A percentile compares a stretch with the other conserved stretches of the same genome.
Conservation (phyloP, 331 rosid species). For the Phaseolus coccineus region DNA sequence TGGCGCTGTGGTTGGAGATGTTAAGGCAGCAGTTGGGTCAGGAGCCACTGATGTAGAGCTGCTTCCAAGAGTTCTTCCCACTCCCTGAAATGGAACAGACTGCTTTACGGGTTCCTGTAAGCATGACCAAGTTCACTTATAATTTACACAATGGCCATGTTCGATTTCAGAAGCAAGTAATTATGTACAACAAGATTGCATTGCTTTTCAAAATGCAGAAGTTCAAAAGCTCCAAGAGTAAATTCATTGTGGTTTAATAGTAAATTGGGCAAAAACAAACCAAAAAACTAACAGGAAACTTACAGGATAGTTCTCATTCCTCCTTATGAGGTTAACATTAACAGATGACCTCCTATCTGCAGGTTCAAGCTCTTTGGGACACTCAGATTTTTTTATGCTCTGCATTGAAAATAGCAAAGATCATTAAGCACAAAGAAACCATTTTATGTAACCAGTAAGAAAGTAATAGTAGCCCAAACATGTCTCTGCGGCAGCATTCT, state of each 20-base stretch:
- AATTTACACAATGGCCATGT: constrained; percentile 4
- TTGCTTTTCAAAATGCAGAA: constrained; percentile 18
- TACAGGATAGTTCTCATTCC: constrained; percentile 82
- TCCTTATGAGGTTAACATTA: constrained; percentile 85
- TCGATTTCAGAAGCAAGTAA: neutral
- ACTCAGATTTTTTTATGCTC: constrained; percentile 90
- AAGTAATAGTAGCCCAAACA: constrained; percentile 20
- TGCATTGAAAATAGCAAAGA: constrained; percentile 50
- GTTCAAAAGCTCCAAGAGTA: neutral
- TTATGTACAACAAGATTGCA: neutral
- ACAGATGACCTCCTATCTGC: constrained; percentile 77
- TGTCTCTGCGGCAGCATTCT: neutral
- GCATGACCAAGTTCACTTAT: neutral
- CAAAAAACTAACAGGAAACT: constrained; percentile 52
- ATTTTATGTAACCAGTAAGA: constrained; percentile 13
- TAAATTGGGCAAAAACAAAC: constrained; percentile 23
- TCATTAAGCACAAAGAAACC: constrained; percentile 27
- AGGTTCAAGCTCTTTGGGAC: constrained; percentile 95
- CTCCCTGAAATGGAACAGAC: constrained; percentile 78
- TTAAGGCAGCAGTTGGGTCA: constrained; percentile 52
- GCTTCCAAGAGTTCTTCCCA: constrained; percentile 95
- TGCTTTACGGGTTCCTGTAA: constrained; percentile 78
- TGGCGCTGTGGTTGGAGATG: constrained; percentile 54
- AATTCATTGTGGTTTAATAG: neutral
- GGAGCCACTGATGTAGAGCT: constrained; percentile 69